A percentile compares a stretch with the other conserved stretches of the same genome.
These are phyloP conservation scores for Globisporangium camurandrum DNA, from an alignment of 352 stramenopile species.

Conservation along the genomic window DNA sequence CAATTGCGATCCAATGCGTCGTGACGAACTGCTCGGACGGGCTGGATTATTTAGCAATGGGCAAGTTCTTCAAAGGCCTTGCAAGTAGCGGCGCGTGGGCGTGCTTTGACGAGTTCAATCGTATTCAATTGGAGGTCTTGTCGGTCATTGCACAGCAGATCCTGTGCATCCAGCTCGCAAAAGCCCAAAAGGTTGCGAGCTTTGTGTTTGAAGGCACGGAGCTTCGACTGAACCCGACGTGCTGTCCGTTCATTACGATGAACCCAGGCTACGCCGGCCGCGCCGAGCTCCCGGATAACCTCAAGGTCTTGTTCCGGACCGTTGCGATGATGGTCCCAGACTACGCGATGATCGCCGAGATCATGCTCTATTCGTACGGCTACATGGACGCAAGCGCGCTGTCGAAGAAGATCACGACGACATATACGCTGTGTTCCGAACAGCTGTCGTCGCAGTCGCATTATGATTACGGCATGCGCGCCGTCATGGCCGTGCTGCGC, in stretches of 20 bases:
- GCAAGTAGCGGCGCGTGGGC: conserved; percentile 86
- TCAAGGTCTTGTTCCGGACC: conserved; percentile 90
- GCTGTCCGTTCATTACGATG: conserved; percentile 92
- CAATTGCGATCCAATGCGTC: conserved; percentile 90
- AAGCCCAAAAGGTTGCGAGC: conserved; percentile 60
- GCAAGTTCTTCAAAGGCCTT: conserved; percentile 92
- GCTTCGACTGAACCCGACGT: conserved; percentile 85
- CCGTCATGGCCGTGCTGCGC: conserved; percentile 91
- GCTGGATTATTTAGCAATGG: conserved; percentile 90
- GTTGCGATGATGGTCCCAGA: conserved; percentile 94
- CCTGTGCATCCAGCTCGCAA: conserved; percentile 86
- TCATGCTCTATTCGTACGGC: conserved; percentile 92
- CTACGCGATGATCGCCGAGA: conserved; percentile 92
- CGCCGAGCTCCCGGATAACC: conserved; percentile 88
- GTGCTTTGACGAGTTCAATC: conserved; percentile 93
- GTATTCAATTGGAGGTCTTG: conserved; percentile 90
- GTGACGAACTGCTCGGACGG: conserved; percentile 90
- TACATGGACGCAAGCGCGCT: conserved; percentile 87
- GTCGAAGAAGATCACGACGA: conserved; percentile 92
- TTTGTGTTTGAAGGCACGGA: conserved; percentile 91
- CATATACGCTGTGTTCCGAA: conserved; percentile 92
- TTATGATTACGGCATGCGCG: conserved; percentile 95
- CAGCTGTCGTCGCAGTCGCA: conserved; percentile 93
- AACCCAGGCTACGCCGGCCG: conserved; percentile 87
- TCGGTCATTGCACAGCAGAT: conserved; percentile 92